These are phyloP conservation scores for Neostapfia colusana DNA, from an alignment of 176 grass and related monocot genomes.

Conservation along the genomic window DNA sequence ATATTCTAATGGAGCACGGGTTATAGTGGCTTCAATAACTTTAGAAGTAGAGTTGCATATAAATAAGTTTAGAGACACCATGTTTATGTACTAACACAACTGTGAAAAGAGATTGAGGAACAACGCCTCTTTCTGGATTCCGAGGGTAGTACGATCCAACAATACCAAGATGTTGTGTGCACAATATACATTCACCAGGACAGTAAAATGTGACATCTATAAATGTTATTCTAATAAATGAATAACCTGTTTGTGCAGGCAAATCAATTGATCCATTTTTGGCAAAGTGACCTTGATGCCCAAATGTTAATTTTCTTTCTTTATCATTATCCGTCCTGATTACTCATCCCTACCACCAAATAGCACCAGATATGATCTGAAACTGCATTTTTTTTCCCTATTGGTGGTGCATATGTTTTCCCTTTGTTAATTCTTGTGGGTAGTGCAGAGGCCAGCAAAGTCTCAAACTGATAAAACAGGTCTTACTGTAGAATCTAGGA, in stretches of 20 bases:
- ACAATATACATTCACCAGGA: not conserved
- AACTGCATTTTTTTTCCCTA: not conserved
- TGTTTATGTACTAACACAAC: not conserved
- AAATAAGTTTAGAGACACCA: not conserved
- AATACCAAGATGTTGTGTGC: constrained; percentile 8
- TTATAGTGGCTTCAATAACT: not conserved
- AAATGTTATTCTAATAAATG: constrained; percentile 33
- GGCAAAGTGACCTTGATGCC: constrained; percentile 30
- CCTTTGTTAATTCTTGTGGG: not conserved
- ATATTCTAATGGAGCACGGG: not conserved
- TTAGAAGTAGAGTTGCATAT: not conserved
- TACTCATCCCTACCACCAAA: not conserved
- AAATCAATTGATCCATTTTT: constrained; percentile 53
- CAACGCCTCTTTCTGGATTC: not conserved
- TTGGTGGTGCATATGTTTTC: not conserved
- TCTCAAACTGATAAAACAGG: not conserved
- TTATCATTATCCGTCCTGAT: constrained; percentile 8
- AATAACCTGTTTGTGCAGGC: constrained; percentile 35
- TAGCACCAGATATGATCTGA: constrained; percentile 9
- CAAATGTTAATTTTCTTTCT: not conserved
- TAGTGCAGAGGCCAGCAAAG: not conserved
- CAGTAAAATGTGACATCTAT: not conserved
- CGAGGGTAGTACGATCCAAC: not conserved
- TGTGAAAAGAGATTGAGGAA: not conserved
- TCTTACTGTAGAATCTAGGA: not conserved